Conservation (phyloP, 1,139 yeast genomes). For the Yamadazyma dendronema region DNA sequence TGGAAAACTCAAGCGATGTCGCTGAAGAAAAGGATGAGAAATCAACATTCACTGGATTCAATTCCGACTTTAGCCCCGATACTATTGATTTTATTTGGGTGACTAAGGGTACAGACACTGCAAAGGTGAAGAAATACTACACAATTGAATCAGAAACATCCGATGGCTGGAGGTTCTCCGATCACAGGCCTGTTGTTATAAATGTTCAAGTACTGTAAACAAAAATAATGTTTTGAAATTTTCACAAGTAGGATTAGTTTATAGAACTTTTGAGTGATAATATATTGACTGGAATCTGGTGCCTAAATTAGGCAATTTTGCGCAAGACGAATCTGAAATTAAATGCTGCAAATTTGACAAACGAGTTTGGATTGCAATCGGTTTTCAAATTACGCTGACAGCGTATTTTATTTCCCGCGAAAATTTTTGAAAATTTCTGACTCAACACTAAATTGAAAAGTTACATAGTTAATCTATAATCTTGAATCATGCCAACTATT, state of each 20-base stretch:
- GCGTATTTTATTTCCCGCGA: no score
- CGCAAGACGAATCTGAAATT: no score
- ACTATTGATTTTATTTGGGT: constrained; percentile 1
- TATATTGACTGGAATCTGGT: no score
- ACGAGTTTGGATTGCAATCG: no score
- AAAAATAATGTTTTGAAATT: background rate
- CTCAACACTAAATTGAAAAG: constrained; percentile 2
- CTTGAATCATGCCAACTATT: constrained; percentile 96
- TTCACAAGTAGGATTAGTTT: background rate
- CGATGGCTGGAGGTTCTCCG: background rate
- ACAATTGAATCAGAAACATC: background rate
- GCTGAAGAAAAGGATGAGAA: background rate
- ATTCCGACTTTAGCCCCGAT: constrained; percentile 13
- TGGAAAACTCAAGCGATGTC: constrained; percentile 19
- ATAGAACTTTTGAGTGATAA: no score
- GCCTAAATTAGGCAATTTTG: no score
- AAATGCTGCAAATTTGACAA: no score
- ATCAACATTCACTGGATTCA: background rate
- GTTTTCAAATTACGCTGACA: no score
- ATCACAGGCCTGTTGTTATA: background rate
- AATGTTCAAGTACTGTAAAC: background rate
- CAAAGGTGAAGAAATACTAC: background rate
- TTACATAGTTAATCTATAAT: no score
- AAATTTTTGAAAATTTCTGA: constrained; percentile 6
- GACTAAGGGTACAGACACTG: background rate